Base-by-base conservation (phyloP, 2,329 filamentous ascomycete genomes). In the Zymoseptoria brevis region DNA sequence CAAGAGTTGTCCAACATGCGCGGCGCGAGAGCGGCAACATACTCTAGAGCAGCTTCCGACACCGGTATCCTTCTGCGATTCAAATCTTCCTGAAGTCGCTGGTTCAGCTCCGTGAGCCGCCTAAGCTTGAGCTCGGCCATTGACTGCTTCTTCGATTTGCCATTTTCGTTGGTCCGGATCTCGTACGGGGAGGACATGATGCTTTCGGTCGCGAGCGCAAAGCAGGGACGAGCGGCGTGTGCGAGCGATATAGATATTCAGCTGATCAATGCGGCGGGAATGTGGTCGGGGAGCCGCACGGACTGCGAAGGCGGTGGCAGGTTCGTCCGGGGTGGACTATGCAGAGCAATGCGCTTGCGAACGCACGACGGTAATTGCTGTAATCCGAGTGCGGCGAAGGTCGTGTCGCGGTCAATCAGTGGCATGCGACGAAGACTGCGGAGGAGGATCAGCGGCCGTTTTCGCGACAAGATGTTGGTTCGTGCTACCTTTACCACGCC, bases 101-200 rank as follows among this genome's bases (percentile, higher is more conserved):
- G 90, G 82, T 97, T 99, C 71, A 99, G 85, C 80, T 99, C 94
- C 62, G 92, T 97, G 77, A 99, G 82, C 66, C 94, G 88, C 72
- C 94, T 87, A 71, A 97, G 85, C 83, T 99, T 99, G 66, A 99
- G 84, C 76, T 99, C 94, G 69, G 93, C 93, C 90, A 99, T 97
- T 75, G 90, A 96, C 80, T 97, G 94, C 82, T 96, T 96, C 81
- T 95, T 97, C 81, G 92, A 96, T 83, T 83, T 85, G 68, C 81
- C 79, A 72, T 85, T 83, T 67, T 83, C 83, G 66, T 83, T 84
- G 61, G 81, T 81, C 74, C 84, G 83, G 69, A 86, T 80, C 74
- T 87, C 84, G 76, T 87, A 87, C 60, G 83, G 80, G 64, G 82
- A 73, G 69, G 83, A 80, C 81, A 85, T 86, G 66, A 69, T 61